phyloP scores from a whole-genome alignment of 2,329 filamentous ascomycete genomes.

The Didymosphaeria variabile region DNA sequence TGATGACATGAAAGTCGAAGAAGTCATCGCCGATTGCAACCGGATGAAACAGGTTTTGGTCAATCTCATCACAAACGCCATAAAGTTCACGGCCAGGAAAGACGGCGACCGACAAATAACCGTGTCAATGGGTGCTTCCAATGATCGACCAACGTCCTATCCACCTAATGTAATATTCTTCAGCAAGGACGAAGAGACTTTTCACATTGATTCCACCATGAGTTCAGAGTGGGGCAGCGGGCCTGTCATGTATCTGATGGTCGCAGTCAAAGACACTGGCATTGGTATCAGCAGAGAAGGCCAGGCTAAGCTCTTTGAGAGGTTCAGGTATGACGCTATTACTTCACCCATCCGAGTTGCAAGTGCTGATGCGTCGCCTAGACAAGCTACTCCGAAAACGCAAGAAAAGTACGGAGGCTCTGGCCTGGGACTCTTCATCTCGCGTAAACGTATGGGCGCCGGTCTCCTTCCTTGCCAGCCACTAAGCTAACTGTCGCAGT shows the following conservation, averaged over 20 bases:
- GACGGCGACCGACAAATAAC: constrained; percentile 50
- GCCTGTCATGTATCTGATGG: constrained; percentile 52
- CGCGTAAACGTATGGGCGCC: constrained; percentile 42
- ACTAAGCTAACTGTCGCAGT: constrained; percentile 31
- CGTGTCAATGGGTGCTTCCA: constrained; percentile 52
- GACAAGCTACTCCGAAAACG: constrained; percentile 51
- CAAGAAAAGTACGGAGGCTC: constrained; percentile 54
- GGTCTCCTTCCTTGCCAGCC: no score
- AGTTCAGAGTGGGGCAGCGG: constrained; percentile 54
- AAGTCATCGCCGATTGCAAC: constrained; percentile 50
- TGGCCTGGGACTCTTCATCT: constrained; percentile 51
- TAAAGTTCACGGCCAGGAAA: constrained; percentile 57
- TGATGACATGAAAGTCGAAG: constrained; percentile 48
- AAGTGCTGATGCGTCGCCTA: constrained; percentile 15
- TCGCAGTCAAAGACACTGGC: constrained; percentile 54
- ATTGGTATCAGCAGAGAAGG: constrained; percentile 54
- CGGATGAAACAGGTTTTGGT: constrained; percentile 54
- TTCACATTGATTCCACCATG: constrained; percentile 53
- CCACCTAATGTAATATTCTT: constrained; percentile 58
- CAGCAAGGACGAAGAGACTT: constrained; percentile 43
- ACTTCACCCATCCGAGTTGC: constrained; percentile 25
- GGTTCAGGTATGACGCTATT: constrained; percentile 47
- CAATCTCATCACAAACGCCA: constrained; percentile 56
- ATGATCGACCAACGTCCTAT: constrained; percentile 50
- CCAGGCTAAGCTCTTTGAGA: constrained; percentile 54